phyloP scores from a whole-genome alignment of 306 rosid genomes.

The Gastrolobium bilobum region DNA sequence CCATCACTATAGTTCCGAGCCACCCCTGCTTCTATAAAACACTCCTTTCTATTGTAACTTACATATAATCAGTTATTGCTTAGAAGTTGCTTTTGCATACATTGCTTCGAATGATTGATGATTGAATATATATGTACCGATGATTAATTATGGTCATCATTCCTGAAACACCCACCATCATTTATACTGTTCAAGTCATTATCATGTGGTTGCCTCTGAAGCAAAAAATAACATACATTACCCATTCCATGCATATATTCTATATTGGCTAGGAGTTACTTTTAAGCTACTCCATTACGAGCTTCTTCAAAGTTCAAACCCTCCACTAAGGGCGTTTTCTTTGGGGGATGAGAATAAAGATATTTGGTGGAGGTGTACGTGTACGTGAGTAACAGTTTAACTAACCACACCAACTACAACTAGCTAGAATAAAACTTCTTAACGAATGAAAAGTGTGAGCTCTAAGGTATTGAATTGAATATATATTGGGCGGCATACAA shows the following conservation, averaged over 20 bases:
- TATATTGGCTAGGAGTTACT: conserved; percentile 39
- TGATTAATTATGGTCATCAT: conserved; percentile 24
- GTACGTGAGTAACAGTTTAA: conserved; percentile 45
- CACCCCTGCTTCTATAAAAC: too few relatives aligned
- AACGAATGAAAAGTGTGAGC: conserved; percentile 50
- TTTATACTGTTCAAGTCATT: conserved; percentile 2
- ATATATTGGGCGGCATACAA: conserved; percentile 19
- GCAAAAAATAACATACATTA: background rate
- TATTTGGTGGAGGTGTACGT: conserved; percentile 51
- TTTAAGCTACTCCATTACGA: conserved; percentile 49
- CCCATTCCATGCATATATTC: conserved; percentile 38
- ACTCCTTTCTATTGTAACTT: background rate
- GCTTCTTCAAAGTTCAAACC: conserved; percentile 18
- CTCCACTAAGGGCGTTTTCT: conserved; percentile 2
- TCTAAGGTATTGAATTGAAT: conserved; percentile 39
- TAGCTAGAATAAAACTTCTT: conserved; percentile 45
- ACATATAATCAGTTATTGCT: conserved; percentile 2
- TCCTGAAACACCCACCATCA: conserved; percentile 17
- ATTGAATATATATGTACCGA: background rate
- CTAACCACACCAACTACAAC: conserved; percentile 51
- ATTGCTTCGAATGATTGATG: conserved; percentile 29
- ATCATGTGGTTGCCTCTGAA: conserved; percentile 40
- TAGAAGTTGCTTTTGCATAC: background rate
- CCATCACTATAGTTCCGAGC: too few relatives aligned
- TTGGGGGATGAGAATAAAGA: conserved; percentile 18